These are phyloP conservation scores for Cordia subcordata DNA, from an alignment of 257 asterid genomes.

Conservation along the genomic window DNA sequence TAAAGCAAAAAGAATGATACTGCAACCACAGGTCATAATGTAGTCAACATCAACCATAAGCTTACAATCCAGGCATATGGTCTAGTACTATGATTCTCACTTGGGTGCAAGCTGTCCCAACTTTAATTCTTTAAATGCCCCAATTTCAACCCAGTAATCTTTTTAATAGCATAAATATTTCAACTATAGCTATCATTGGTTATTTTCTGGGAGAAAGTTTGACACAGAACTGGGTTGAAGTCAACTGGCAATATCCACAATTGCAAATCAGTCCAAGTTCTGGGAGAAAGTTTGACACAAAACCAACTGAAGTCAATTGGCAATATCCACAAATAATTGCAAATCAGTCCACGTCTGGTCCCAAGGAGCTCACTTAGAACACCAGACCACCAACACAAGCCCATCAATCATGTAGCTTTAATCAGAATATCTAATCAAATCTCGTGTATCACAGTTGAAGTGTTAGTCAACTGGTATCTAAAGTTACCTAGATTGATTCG, in stretches of 20 bases:
- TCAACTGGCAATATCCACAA: background rate
- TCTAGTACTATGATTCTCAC: too few species aligned
- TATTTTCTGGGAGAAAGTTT: too few species aligned
- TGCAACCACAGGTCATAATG: too few species aligned
- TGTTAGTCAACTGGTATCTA: too few species aligned
- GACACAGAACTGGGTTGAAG: too few species aligned
- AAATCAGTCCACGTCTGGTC: background rate
- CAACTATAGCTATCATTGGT: too few species aligned
- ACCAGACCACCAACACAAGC: background rate
- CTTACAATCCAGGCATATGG: too few species aligned
- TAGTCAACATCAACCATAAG: too few species aligned
- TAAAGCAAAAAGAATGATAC: too few species aligned
- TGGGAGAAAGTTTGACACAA: background rate
- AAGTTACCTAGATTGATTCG: too few species aligned
- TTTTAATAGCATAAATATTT: too few species aligned
- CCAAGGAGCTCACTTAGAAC: conserved; percentile 12
- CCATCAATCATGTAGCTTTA: background rate
- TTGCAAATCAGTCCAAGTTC: background rate
- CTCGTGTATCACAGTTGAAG: background rate
- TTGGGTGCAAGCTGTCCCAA: conserved; percentile 69
- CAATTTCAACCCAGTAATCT: conserved; percentile 6
- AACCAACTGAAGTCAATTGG: conserved; percentile 12
- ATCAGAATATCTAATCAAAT: background rate
- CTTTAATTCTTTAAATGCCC: conserved; percentile 80
- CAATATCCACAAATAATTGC: conserved; percentile 3